These are phyloP conservation scores for Mucor lusitanicus DNA, from an alignment of 371 early-diverging fungal genomes.

Conservation along the genomic window DNA sequence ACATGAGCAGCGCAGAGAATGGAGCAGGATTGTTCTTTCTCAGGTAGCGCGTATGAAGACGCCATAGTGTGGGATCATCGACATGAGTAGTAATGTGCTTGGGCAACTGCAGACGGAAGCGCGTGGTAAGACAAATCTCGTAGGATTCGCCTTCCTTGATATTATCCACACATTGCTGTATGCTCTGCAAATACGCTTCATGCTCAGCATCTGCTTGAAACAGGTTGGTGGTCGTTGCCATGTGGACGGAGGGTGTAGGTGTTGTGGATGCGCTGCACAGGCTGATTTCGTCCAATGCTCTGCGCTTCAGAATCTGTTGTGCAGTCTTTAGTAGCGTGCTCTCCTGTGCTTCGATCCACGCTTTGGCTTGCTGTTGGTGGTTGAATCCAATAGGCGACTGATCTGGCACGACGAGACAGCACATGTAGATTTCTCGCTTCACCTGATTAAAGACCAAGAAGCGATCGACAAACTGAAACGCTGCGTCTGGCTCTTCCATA, in stretches of 20 bases:
- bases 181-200: slow-evolving; percentile 63
- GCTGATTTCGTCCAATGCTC: slow-evolving; percentile 9
- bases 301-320: slow-evolving; percentile 6
- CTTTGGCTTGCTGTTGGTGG: slow-evolving; percentile 10
- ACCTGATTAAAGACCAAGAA: slow-evolving; percentile 78
- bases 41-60: slow-evolving; percentile 65
- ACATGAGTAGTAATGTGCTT: slow-evolving; percentile 11
- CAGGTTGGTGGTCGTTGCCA: neutral
- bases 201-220: slow-evolving; percentile 55
- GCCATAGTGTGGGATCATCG: slow-evolving; percentile 33
- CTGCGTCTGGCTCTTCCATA: slow-evolving; percentile 72
- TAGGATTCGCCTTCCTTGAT: slow-evolving; percentile 93
- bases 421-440: slow-evolving; percentile 40
- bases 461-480: slow-evolving; percentile 82
- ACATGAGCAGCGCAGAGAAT: slow-evolving; percentile 72
- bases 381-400: slow-evolving; percentile 12
- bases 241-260: slow-evolving; percentile 24
- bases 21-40: slow-evolving; percentile 88
- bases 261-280: slow-evolving; percentile 19
- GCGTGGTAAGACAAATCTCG: slow-evolving; percentile 92
- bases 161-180: slow-evolving; percentile 60
- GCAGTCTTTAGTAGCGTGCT: neutral
- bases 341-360: slow-evolving; percentile 31
- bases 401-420: slow-evolving; percentile 43
- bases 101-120: slow-evolving; percentile 56